Evolutionary conservation across 345 rosid genomes (phyloP).

Genomic region (Salix brachista): DNA sequence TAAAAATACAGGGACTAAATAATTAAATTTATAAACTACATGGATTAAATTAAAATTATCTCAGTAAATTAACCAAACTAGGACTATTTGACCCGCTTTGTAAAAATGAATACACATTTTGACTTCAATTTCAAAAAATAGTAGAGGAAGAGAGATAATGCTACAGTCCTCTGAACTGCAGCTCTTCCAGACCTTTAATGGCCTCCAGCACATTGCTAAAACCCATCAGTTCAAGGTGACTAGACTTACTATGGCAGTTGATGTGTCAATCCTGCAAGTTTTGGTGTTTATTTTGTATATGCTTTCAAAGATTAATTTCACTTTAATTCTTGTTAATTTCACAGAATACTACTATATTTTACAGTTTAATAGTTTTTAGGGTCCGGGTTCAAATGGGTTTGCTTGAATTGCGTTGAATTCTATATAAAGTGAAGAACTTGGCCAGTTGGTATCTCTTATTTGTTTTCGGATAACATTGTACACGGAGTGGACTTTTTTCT

Average conservation of each 20-base stretch:
- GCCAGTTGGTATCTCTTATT: neutral
- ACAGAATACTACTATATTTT: too few species aligned
- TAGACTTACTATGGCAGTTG: neutral
- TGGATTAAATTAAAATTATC: too few species aligned
- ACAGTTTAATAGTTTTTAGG: too few species aligned
- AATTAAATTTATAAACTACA: too few species aligned
- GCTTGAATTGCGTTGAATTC: neutral
- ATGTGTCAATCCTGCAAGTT: neutral
- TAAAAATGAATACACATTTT: neutral
- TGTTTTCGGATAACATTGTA: neutral
- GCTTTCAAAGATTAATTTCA: neutral
- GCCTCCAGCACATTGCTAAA: conserved; percentile 62
- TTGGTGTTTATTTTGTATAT: neutral
- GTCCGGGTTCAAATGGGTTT: neutral
- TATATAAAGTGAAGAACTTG: too few species aligned
- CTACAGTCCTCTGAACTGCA: conserved; percentile 23
- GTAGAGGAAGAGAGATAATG: neutral
- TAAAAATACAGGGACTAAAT: too few species aligned
- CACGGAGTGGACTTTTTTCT: neutral
- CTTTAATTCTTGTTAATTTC: neutral
- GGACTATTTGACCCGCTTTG: too few species aligned
- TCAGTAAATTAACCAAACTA: too few species aligned
- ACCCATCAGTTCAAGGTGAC: conserved; percentile 75
- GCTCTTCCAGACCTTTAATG: conserved; percentile 54
- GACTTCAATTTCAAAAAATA: neutral